phyloP scores from a whole-genome alignment of 768 basidiomycete genomes.

The Phylloporus sp. region DNA sequence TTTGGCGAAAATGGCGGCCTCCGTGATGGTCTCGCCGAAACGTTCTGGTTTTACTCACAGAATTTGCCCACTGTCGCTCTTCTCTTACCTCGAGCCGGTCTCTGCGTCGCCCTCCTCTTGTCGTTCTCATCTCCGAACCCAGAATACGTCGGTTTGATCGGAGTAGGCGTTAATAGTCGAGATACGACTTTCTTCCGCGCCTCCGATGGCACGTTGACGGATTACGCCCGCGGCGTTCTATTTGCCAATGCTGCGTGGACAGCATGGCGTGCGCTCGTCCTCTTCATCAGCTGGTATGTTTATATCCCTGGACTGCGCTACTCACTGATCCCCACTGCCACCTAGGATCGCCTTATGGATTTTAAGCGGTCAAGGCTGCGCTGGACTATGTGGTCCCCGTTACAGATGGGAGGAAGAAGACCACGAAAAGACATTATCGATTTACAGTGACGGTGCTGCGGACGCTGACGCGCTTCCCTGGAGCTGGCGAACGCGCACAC shows the following conservation, averaged over 20 bases:
- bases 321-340: background rate
- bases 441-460: conserved; percentile 42
- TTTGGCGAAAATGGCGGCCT: conserved; percentile 45
- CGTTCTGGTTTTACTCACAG: conserved; percentile 80
- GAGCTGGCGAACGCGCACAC: conserved; percentile 74
- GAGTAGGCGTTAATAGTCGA: conserved; percentile 47
- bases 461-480: conserved; percentile 60
- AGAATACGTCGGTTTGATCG: conserved; percentile 42
- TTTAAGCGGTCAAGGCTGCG: conserved; percentile 70
- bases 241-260: conserved; percentile 81
- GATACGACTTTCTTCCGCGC: conserved; percentile 74
- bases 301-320: background rate
- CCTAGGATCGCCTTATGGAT: conserved; percentile 75
- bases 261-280: conserved; percentile 66
- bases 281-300: conserved; percentile 63
- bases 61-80: conserved; percentile 77
- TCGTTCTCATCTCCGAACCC: conserved; percentile 52
- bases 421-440: conserved; percentile 53
- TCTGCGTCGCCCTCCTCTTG: conserved; percentile 70
- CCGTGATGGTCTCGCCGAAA: conserved; percentile 71
- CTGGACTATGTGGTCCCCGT: conserved; percentile 80
- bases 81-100: conserved; percentile 79
- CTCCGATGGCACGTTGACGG: conserved; percentile 61
- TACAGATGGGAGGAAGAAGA: conserved; percentile 83
- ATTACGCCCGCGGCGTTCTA: conserved; percentile 75